A percentile compares a stretch with the other conserved stretches of the same genome.
These are phyloP conservation scores for Saprolegnia diclina DNA, from an alignment of 352 stramenopile species.

Conservation along the genomic window DNA sequence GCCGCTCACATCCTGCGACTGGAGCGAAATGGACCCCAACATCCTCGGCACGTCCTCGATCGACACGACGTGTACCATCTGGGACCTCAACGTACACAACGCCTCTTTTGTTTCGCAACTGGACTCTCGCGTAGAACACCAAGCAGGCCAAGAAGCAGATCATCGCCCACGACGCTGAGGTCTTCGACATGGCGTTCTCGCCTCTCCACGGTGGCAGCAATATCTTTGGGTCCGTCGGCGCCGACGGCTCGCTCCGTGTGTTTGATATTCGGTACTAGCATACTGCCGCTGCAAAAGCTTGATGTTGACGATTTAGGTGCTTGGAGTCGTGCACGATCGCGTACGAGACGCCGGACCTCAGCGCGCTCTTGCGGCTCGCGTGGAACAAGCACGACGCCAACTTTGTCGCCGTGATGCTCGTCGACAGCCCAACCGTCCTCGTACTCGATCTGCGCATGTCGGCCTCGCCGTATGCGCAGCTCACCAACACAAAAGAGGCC, in stretches of 20 bases:
- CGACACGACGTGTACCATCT: constrained; percentile 98
- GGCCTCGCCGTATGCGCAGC: constrained; percentile 85
- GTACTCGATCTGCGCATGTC: constrained; percentile 95
- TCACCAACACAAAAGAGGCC: constrained; percentile 84
- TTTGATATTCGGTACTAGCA: constrained; percentile 96
- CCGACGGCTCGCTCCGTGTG: constrained; percentile 93
- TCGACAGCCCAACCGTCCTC: constrained; percentile 87
- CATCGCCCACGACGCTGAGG: constrained; percentile 97
- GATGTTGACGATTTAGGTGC: constrained; percentile 31
- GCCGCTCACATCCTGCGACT: constrained; percentile 97
- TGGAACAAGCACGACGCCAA: constrained; percentile 98
- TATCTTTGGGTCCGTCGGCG: constrained; percentile 95
- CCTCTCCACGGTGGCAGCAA: constrained; percentile 62
- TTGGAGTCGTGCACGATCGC: constrained; percentile 95
- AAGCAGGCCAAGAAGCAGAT: constrained; percentile 89
- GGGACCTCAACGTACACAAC: constrained; percentile 91
- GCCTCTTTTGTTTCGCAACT: neutral
- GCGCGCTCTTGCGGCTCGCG: constrained; percentile 90
- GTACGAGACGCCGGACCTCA: constrained; percentile 88
- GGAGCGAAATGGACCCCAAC: constrained; percentile 94
- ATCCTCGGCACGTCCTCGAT: constrained; percentile 96
- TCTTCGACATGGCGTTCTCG: constrained; percentile 97
- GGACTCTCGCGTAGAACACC: constrained; percentile 38
- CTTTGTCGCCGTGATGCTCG: constrained; percentile 93
- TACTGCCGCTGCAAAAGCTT: constrained; percentile 25